Evolutionary conservation across 306 rosid genomes (phyloP).

Genomic region (Abrus precatorius): DNA sequence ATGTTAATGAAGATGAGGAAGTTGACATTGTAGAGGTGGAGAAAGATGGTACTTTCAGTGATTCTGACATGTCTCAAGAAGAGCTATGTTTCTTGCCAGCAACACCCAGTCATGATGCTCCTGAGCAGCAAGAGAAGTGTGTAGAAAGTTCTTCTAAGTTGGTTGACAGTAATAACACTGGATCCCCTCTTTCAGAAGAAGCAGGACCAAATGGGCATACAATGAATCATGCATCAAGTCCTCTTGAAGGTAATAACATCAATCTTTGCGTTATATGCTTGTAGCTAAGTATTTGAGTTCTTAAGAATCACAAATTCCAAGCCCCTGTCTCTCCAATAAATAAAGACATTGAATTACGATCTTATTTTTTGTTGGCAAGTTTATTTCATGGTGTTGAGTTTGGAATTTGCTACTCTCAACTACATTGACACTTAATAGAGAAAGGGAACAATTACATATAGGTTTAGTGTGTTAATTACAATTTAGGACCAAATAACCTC

Average conservation of each 20-base stretch:
- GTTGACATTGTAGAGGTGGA: constrained; percentile 85
- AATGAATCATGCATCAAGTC: constrained; percentile 76
- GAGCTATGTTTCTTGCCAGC: constrained; percentile 93
- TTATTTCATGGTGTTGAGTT: constrained; percentile 5
- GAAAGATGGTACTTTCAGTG: constrained; percentile 85
- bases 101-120: constrained; percentile 73
- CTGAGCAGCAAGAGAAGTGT: constrained; percentile 76
- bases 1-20: constrained; percentile 86
- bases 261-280: constrained; percentile 12
- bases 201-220: constrained; percentile 79
- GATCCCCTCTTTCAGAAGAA: constrained; percentile 93
- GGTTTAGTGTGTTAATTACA: background rate
- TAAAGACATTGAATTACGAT: background rate
- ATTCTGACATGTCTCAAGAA: constrained; percentile 90
- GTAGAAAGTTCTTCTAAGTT: constrained; percentile 78
- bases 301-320: constrained; percentile 17
- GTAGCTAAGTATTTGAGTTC: constrained; percentile 12
- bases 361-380: background rate
- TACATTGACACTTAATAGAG: background rate
- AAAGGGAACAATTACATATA: background rate
- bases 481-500: background rate
- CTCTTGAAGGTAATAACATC: constrained; percentile 76
- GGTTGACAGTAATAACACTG: constrained; percentile 83
- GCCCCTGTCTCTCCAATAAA: background rate
- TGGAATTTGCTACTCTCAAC: constrained; percentile 6